A percentile compares a stretch with the other conserved stretches of the same genome.
These are phyloP conservation scores for barrel medic (Medicago truncatula) DNA, from an alignment of 306 rosid genomes.

Conservation along the genomic window MtrunA17r5.0-ANR NC_053042.1:48610001-48610500, in stretches of 20 bases:
- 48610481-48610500: constrained; percentile 66
- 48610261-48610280: constrained; percentile 35
- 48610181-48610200: constrained; percentile 47
- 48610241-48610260: constrained; percentile 43
- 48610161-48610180: constrained; percentile 36
- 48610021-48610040: constrained; percentile 88
- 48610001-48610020: constrained; percentile 74
- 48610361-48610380: constrained; percentile 44
- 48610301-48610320: constrained; percentile 73
- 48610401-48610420: constrained; percentile 25
- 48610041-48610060: constrained; percentile 81
- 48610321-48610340: constrained; percentile 70
- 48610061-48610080: constrained; percentile 69
- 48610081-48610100: constrained; percentile 52
- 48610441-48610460: constrained; percentile 57
- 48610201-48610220: constrained; percentile 46
- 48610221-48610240: constrained; percentile 57
- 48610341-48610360: constrained; percentile 62
- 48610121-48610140: constrained; percentile 14
- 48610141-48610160: constrained; percentile 32
- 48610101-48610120: constrained; percentile 20
- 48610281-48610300: constrained; percentile 57
- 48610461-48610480: constrained; percentile 56
- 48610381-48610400: constrained; percentile 28
- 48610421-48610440: constrained; percentile 41